Evolutionary conservation across 1,284 basidiomycete species (phyloP).

Genomic region (Ustilago curta): DNA sequence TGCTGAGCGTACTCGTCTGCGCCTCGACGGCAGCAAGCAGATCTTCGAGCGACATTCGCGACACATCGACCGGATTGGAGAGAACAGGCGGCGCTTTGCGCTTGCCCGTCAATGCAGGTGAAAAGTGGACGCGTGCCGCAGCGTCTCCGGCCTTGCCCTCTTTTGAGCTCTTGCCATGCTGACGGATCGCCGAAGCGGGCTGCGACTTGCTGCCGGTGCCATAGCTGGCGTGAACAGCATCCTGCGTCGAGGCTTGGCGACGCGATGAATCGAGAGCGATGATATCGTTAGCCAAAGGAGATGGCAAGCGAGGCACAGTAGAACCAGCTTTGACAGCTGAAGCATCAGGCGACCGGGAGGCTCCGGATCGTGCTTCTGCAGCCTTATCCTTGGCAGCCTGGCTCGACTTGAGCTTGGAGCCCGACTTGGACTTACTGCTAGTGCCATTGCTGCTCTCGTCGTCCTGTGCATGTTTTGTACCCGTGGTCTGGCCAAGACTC

Average conservation of each 20-base stretch:
- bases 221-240: not conserved
- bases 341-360: slow-evolving; percentile 18
- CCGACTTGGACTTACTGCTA: slow-evolving; percentile 20
- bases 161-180: slow-evolving; percentile 44
- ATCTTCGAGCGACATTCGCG: slow-evolving; percentile 71
- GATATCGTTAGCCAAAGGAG: slow-evolving; percentile 49
- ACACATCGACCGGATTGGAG: slow-evolving; percentile 66
- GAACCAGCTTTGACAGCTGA: slow-evolving; percentile 19
- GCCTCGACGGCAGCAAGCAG: slow-evolving; percentile 71
- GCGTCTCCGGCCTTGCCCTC: slow-evolving; percentile 36
- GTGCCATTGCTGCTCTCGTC: slow-evolving; percentile 20
- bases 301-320: slow-evolving; percentile 33
- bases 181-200: slow-evolving; percentile 42
- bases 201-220: slow-evolving; percentile 35
- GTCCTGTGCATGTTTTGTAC: slow-evolving; percentile 40
- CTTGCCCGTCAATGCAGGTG: slow-evolving; percentile 68
- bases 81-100: slow-evolving; percentile 58
- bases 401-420: slow-evolving; percentile 26
- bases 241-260: slow-evolving; percentile 5
- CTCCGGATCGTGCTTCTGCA: slow-evolving; percentile 17
- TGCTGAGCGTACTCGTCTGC: slow-evolving; percentile 69
- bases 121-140: slow-evolving; percentile 49
- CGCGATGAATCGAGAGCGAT: slow-evolving; percentile 15
- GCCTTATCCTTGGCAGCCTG: slow-evolving; percentile 23
- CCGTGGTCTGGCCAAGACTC: slow-evolving; percentile 61